Base-by-base conservation (phyloP, 129 eudicot species). In the Centrapalus pauciflorus region DNA sequence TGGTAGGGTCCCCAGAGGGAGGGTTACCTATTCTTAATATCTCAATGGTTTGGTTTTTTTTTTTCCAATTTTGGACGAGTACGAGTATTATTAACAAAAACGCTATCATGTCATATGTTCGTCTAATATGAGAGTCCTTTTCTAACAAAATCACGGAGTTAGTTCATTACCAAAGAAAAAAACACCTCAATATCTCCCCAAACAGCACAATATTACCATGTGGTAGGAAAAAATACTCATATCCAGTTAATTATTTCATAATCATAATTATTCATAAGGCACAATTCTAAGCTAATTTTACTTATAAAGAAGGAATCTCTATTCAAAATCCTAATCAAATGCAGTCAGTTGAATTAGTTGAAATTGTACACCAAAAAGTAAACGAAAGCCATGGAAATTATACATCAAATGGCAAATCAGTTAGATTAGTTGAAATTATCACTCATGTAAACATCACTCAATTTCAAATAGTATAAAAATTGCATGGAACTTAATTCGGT, bases 261-360 rank as follows among this genome's bases (percentile, higher is more conserved):
- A 43, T 43, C 51, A 43, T 43, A 43, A 14, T 43, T n/a, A 43
- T 13, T 13, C 51, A 43, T 43, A n/a, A 1, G 16, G 51, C 11
- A 43, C 16, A 14, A 43, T 19, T n/a, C 21, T n/a, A 8, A 43
- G 21, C 51, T 43, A n/a, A 7, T 43, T 43, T 43, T 13, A 43
- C 21, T 4, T 43, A 4, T 43, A 45, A n/a, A 45, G 16, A 45
- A 45, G 20, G 51, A 19, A 66, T 19, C 38, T 29, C n/a, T 23
- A 45, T 46, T 5, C 21, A 48, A 46, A 66, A 29, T 30, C 71
- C 30, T 29, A 48, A 66, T 30, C 60, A 65, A 19, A 19, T 19
- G 13, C 17, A 29, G n/a, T n/a, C 59, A 46, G 13, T 45, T 48
- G 43, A 27, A 56, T 38, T 62, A 64, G 34, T 64, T 64, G 23